A percentile compares a stretch with the other conserved stretches of the same genome.
These are phyloP conservation scores for Eutypella sp. DNA, from an alignment of 2,329 filamentous ascomycete species.

Conservation along the genomic window DNA sequence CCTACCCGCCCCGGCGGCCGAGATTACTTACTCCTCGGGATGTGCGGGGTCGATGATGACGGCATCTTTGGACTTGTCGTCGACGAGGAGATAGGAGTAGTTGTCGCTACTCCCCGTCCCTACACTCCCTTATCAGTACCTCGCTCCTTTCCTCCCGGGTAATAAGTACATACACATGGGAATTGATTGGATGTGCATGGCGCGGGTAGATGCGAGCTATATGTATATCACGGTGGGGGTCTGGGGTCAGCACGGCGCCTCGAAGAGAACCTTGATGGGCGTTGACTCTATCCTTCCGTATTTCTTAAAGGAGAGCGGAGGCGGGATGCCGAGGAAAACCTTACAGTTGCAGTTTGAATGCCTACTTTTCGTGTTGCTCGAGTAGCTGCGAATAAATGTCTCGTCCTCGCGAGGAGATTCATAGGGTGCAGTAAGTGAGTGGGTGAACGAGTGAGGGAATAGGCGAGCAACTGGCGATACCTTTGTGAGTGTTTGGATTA, in stretches of 20 bases:
- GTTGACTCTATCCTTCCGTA: too few species aligned
- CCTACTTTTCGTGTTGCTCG: constrained; percentile 28
- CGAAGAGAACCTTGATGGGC: constrained; percentile 13
- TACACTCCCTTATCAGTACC: constrained; percentile 26
- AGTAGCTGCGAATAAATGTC: too few species aligned
- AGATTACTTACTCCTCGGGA: constrained; percentile 66
- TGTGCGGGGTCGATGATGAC: constrained; percentile 78
- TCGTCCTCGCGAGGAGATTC: constrained; percentile 37
- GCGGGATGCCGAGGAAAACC: constrained; percentile 10
- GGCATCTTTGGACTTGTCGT: constrained; percentile 72
- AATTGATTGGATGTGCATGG: constrained; percentile 84
- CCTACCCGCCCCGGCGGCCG: too few species aligned
- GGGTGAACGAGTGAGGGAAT: neutral
- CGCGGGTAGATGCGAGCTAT: constrained; percentile 36
- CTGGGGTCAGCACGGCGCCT: neutral
- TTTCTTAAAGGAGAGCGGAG: too few species aligned
- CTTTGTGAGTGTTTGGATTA: too few species aligned
- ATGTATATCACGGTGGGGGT: constrained; percentile 9
- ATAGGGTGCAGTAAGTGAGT: constrained; percentile 24
- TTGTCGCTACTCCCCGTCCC: constrained; percentile 76
- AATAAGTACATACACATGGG: constrained; percentile 69
- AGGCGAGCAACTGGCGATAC: neutral
- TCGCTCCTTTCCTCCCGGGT: constrained; percentile 1
- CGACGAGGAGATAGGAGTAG: constrained; percentile 78
- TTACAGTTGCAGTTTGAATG: constrained; percentile 24